Conservation (phyloP, 2,329 filamentous ascomycete genomes). For the Atkinsonella texensis region DNA sequence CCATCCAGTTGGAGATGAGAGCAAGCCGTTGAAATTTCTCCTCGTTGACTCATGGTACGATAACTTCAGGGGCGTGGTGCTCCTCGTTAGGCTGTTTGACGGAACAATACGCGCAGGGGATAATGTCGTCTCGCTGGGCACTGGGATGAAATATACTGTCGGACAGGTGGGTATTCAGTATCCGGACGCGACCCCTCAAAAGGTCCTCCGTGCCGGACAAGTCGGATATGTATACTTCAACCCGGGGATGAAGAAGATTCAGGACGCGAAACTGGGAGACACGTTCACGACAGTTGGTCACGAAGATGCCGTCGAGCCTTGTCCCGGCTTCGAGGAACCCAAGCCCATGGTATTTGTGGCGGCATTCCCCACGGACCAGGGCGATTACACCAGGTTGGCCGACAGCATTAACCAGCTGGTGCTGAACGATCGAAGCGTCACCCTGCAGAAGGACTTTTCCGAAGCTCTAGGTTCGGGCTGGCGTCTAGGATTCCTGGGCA, state of each 20-base stretch:
- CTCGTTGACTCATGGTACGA: conserved; percentile 98
- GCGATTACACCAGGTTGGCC: conserved; percentile 74
- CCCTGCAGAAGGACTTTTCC: conserved; percentile 84
- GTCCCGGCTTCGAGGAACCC: conserved; percentile 90
- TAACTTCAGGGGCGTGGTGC: conserved; percentile 84
- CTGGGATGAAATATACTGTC: conserved; percentile 78
- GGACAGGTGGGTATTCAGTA: conserved; percentile 97
- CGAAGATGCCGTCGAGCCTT: conserved; percentile 64
- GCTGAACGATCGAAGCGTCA: conserved; percentile 90
- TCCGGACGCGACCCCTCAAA: conserved; percentile 73
- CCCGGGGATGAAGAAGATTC: conserved; percentile 92
- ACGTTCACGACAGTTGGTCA: conserved; percentile 77
- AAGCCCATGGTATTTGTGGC: conserved; percentile 99
- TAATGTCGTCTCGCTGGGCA: conserved; percentile 76
- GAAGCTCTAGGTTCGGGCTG: conserved; percentile 90
- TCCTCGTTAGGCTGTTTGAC: conserved; percentile 85
- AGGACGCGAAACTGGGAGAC: conserved; percentile 92
- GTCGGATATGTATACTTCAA: conserved; percentile 97
- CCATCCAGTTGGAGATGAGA: conserved; percentile 60
- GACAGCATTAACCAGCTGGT: conserved; percentile 91
- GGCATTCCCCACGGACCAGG: conserved; percentile 85
- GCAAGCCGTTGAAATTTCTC: conserved; percentile 66
- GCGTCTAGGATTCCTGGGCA: conserved; percentile 90
- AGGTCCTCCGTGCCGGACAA: conserved; percentile 73
- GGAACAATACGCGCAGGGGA: conserved; percentile 75